Evolutionary conservation across 306 rosid genomes (phyloP).

Genomic region (Gastrolobium villosum): DNA sequence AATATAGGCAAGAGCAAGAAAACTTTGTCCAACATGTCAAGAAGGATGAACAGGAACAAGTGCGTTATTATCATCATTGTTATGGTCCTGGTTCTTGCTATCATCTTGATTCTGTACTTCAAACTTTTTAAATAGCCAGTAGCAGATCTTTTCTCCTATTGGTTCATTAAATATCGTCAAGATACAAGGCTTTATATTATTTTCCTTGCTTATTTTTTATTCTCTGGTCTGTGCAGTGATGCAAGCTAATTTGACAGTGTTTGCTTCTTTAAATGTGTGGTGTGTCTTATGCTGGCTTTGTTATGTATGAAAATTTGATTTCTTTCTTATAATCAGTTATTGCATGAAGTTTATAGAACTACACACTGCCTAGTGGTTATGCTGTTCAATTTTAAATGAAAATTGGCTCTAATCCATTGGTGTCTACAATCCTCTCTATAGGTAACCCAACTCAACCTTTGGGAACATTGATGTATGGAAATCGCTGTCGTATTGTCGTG

Average conservation of each 20-base stretch:
- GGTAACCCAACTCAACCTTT: background rate
- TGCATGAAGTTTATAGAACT: constrained; percentile 3
- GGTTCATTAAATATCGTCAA: constrained; percentile 42
- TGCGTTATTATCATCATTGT: constrained; percentile 63
- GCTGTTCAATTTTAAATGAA: constrained; percentile 9
- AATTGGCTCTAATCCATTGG: background rate
- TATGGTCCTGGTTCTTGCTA: constrained; percentile 61
- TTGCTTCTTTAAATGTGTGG: constrained; percentile 38
- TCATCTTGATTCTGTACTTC: constrained; percentile 71
- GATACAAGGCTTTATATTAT: constrained; percentile 24
- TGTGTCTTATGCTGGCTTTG: constrained; percentile 32
- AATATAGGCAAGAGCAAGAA: constrained; percentile 79
- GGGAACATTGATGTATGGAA: background rate
- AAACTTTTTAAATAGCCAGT: constrained; percentile 64
- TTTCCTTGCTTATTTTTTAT: background rate
- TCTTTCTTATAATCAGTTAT: constrained; percentile 6
- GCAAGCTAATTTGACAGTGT: constrained; percentile 14
- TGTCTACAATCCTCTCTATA: background rate
- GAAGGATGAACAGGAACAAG: constrained; percentile 83
- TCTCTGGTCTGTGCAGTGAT: constrained; percentile 52
- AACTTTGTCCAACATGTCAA: constrained; percentile 68
- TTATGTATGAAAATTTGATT: constrained; percentile 27
- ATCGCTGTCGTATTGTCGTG: too few relatives aligned
- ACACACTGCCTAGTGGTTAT: background rate
- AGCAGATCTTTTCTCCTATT: constrained; percentile 13